Evolutionary conservation across 1,284 basidiomycete species (phyloP).

Genomic region (Cystobasidiaceae sp.): DNA sequence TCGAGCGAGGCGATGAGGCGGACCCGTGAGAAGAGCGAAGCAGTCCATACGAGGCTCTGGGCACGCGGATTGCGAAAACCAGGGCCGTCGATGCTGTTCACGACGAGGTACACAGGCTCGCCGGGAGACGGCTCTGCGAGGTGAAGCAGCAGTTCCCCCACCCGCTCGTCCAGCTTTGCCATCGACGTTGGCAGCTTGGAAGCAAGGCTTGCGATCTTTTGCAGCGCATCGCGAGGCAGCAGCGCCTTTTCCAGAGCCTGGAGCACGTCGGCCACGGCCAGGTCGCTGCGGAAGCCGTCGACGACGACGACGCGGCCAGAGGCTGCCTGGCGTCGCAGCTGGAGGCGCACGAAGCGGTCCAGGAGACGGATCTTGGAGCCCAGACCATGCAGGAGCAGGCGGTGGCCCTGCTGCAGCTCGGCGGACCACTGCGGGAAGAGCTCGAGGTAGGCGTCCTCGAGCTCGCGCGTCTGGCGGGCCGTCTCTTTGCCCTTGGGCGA

Average conservation of each 20-base stretch:
- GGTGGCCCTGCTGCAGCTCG: constrained; percentile 76
- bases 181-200: neutral
- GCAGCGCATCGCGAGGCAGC: neutral
- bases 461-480: neutral
- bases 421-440: constrained; percentile 61
- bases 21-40: constrained; percentile 55
- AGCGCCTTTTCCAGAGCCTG: constrained; percentile 55
- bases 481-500: constrained; percentile 6
- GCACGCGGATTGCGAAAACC: constrained; percentile 61
- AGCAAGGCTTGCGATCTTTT: neutral
- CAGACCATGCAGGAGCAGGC: constrained; percentile 75
- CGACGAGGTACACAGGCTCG: constrained; percentile 62
- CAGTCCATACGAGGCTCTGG: constrained; percentile 50
- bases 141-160: constrained; percentile 27
- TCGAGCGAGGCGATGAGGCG: constrained; percentile 68
- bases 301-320: constrained; percentile 67
- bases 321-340: constrained; percentile 51
- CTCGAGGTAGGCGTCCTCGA: constrained; percentile 44
- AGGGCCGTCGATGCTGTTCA: constrained; percentile 81
- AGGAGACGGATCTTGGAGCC: constrained; percentile 74
- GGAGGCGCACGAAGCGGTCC: constrained; percentile 62
- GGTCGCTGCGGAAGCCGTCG: constrained; percentile 70
- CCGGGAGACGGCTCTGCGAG: constrained; percentile 40
- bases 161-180: constrained; percentile 39
- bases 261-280: constrained; percentile 65